Conservation (phyloP, 2,329 filamentous ascomycete genomes). For the Verticillium klebahnii region DNA sequence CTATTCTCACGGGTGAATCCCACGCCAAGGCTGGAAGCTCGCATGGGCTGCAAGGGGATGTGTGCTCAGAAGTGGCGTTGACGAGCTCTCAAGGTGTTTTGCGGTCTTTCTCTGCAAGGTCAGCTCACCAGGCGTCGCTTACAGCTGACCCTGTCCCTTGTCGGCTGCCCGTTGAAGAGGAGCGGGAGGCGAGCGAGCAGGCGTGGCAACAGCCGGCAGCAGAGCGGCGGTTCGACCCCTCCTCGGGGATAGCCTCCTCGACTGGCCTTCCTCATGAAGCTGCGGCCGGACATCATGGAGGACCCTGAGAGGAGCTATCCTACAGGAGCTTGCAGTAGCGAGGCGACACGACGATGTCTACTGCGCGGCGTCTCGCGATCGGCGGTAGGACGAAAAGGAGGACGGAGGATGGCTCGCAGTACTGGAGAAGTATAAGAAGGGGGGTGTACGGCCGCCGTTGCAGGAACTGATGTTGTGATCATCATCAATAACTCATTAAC, state of each 20-base stretch:
- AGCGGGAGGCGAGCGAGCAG: not conserved
- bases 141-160: not conserved
- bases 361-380: not conserved
- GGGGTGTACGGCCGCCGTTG: not conserved
- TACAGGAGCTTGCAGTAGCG: not conserved
- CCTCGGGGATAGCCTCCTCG: not conserved
- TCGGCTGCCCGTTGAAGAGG: not conserved
- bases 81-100: not conserved
- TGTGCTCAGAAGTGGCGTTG: not conserved
- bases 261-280: not conserved
- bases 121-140: not conserved
- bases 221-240: not conserved
- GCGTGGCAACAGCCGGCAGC: not conserved
- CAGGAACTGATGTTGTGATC: not conserved
- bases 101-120: not conserved
- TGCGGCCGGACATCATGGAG: not conserved
- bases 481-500: not conserved
- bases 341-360: not conserved
- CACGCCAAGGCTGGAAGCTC: not conserved
- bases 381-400: not conserved
- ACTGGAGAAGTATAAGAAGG: not conserved
- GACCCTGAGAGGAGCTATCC: not conserved
- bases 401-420: not conserved
- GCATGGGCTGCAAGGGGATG: not conserved
- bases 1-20: not conserved